These are phyloP conservation scores for Backusella macrospora DNA, from an alignment of 192 early-diverging fungal species.

Conservation along the genomic window DNA sequence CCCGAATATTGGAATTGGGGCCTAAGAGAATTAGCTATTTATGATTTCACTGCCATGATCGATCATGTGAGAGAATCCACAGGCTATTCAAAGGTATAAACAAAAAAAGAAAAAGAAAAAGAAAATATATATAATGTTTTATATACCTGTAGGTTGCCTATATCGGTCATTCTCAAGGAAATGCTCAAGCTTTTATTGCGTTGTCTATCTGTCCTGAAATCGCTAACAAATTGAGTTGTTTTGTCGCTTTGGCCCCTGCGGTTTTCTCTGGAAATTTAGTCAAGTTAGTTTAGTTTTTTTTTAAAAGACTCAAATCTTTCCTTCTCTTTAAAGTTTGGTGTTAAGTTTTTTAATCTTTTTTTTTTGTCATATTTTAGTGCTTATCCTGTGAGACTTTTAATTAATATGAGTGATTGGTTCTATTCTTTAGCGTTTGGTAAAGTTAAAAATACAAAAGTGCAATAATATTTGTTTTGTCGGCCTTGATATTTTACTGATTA, in stretches of 20 bases:
- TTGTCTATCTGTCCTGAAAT: slow-evolving; percentile 77
- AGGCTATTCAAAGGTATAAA: slow-evolving; percentile 40
- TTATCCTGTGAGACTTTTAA: slow-evolving; percentile 18
- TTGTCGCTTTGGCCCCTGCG: slow-evolving; percentile 90
- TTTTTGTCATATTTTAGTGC: slow-evolving; percentile 9
- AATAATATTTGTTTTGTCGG: too few species aligned
- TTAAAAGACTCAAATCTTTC: neutral
- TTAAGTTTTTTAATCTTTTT: slow-evolving; percentile 1
- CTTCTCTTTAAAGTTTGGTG: neutral
- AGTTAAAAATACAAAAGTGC: neutral
- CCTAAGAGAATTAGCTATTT: slow-evolving; percentile 85
- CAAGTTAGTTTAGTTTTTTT: neutral
- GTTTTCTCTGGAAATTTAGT: slow-evolving; percentile 21
- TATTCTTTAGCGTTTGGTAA: slow-evolving; percentile 25
- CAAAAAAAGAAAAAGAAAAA: too few species aligned
- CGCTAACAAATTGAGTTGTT: slow-evolving; percentile 82
- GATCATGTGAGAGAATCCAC: slow-evolving; percentile 42
- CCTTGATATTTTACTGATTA: too few species aligned
- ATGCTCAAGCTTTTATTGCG: slow-evolving; percentile 85
- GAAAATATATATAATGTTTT: neutral
- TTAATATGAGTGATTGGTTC: slow-evolving; percentile 6
- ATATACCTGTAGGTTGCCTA: slow-evolving; percentile 60
- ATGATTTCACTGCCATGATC: slow-evolving; percentile 86
- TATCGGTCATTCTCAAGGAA: slow-evolving; percentile 96
- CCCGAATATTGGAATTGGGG: slow-evolving; percentile 83